Conservation (phyloP, 2,329 filamentous ascomycete species). For the Neonectria sp. region DNA sequence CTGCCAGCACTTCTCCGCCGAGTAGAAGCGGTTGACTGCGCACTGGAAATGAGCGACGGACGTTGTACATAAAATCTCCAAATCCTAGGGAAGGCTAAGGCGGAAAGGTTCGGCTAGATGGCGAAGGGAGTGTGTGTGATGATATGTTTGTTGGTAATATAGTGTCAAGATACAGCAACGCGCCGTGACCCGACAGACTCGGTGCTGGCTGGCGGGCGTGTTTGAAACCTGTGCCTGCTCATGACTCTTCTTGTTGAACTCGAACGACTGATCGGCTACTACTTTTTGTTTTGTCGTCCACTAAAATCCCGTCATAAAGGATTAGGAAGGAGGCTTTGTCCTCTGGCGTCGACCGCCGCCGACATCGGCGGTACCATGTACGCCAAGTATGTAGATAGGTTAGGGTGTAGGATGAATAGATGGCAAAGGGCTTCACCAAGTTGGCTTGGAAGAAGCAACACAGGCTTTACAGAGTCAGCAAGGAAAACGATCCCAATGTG, state of each 20-base stretch:
- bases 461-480: not conserved
- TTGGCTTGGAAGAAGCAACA: not conserved
- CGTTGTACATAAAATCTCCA: conserved; percentile 45
- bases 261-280: not conserved
- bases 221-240: conserved; percentile 16
- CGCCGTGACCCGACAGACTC: conserved; percentile 16
- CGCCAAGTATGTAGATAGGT: not conserved
- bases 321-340: not conserved
- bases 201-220: conserved; percentile 18
- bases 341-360: not conserved
- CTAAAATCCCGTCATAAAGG: not conserved
- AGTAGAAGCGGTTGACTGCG: conserved; percentile 21
- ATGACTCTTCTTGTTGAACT: not conserved
- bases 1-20: not conserved
- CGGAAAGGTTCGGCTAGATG: conserved; percentile 38
- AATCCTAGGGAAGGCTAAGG: conserved; percentile 33
- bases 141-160: conserved; percentile 44
- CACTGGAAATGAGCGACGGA: conserved; percentile 32
- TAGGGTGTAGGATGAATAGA: not conserved
- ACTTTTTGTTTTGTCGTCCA: not conserved
- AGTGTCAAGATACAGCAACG: conserved; percentile 39
- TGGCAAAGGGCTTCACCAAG: not conserved
- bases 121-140: conserved; percentile 36
- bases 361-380: conserved; percentile 5
- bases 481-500: not conserved